These are phyloP conservation scores for Phytophthora aleatoria DNA, from an alignment of 352 stramenopile genomes.

Conservation along the genomic window DNA sequence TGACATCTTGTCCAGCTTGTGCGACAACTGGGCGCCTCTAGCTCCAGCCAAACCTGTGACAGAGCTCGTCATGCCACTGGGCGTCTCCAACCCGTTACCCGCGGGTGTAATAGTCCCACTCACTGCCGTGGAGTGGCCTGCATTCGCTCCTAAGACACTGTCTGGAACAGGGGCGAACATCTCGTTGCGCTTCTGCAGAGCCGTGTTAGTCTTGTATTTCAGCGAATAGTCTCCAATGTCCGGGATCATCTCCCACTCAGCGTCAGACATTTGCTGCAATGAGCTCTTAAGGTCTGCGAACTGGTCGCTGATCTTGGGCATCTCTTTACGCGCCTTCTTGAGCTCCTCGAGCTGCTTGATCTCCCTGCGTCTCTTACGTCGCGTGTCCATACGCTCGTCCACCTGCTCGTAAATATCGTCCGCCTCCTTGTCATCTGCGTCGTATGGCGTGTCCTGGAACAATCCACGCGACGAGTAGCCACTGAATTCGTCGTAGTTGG, in stretches of 20 bases:
- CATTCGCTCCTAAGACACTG: slow-evolving; percentile 83
- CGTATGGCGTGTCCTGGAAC: slow-evolving; percentile 94
- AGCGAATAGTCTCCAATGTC: slow-evolving; percentile 97
- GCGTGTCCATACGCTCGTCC: slow-evolving; percentile 95
- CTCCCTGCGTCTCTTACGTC: slow-evolving; percentile 90
- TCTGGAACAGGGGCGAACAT: slow-evolving; percentile 96
- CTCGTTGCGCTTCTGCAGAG: slow-evolving; percentile 93
- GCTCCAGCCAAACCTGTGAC: slow-evolving; percentile 92
- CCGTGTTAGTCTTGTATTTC: slow-evolving; percentile 89
- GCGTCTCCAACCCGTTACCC: slow-evolving; percentile 48
- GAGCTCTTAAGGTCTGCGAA: slow-evolving; percentile 98
- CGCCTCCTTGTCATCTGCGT: slow-evolving; percentile 96
- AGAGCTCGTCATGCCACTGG: slow-evolving; percentile 64
- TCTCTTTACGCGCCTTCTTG: slow-evolving; percentile 86
- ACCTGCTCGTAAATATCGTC: slow-evolving; percentile 96
- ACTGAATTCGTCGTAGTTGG: slow-evolving; percentile 93
- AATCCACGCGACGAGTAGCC: slow-evolving; percentile 86
- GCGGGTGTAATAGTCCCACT: slow-evolving; percentile 65
- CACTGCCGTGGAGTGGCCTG: slow-evolving; percentile 32
- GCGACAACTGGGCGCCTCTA: slow-evolving; percentile 92
- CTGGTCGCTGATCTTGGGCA: slow-evolving; percentile 96
- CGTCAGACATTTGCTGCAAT: slow-evolving; percentile 90
- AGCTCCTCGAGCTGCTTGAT: slow-evolving; percentile 83
- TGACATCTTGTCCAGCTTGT: slow-evolving; percentile 97
- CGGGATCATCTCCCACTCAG: slow-evolving; percentile 96